Evolutionary conservation across 1,139 yeast species (phyloP).

Genomic region (Nakaseomyces delphensis): DNA sequence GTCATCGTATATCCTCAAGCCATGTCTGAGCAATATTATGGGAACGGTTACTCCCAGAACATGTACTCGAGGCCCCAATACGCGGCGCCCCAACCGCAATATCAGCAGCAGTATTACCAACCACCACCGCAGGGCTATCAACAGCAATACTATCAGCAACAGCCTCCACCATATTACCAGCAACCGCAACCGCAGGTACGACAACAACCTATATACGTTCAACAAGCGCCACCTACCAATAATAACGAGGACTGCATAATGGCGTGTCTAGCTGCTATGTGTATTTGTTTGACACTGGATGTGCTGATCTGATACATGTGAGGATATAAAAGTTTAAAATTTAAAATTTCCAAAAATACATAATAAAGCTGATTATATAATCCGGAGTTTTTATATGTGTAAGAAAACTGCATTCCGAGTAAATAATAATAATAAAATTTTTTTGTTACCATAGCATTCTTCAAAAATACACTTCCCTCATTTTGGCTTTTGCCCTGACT

Average conservation of each 20-base stretch:
- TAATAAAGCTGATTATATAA: neutral
- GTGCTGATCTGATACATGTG: slow-evolving; percentile 40
- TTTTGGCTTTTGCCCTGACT: slow-evolving; percentile 23
- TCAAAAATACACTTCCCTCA: slow-evolving; percentile 29
- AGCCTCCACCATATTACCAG: slow-evolving; percentile 16
- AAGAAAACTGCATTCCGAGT: no score
- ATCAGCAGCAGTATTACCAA: slow-evolving; percentile 7
- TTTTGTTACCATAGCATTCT: no score
- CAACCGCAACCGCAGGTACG: slow-evolving; percentile 17
- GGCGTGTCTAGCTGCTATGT: slow-evolving; percentile 62
- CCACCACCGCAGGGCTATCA: slow-evolving; percentile 11
- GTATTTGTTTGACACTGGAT: slow-evolving; percentile 65
- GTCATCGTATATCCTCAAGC: neutral
- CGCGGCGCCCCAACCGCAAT: slow-evolving; percentile 1
- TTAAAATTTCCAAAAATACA: neutral
- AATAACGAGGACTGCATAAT: slow-evolving; percentile 44
- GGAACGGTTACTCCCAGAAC: slow-evolving; percentile 3
- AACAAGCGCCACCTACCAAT: slow-evolving; percentile 39
- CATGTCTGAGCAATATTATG: slow-evolving; percentile 3
- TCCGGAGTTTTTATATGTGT: neutral
- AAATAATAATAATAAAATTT: no score
- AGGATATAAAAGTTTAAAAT: neutral
- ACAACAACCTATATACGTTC: slow-evolving; percentile 55
- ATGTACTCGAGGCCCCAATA: slow-evolving; percentile 1
- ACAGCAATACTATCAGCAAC: slow-evolving; percentile 16